These are phyloP conservation scores for Monosporascus ibericus DNA, from an alignment of 2,329 filamentous ascomycete genomes.

Conservation along the genomic window DNA sequence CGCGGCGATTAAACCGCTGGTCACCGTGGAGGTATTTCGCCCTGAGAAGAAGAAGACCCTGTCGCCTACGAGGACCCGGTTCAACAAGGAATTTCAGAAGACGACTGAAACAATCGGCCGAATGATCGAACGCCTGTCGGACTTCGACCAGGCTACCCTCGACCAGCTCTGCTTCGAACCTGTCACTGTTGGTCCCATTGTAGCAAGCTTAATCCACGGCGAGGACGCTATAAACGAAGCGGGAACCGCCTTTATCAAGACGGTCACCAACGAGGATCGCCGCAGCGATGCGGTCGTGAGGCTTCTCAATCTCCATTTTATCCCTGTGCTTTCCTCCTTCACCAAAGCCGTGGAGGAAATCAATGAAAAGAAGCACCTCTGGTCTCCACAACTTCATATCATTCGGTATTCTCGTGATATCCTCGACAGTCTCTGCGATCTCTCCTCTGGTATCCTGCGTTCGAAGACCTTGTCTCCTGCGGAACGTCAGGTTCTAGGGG, in stretches of 20 bases:
- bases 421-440: conserved; percentile 50
- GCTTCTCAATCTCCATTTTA: conserved; percentile 40
- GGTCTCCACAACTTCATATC: conserved; percentile 51
- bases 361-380: conserved; percentile 38
- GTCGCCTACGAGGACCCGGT: conserved; percentile 51
- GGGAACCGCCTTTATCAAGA: conserved; percentile 76
- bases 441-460: conserved; percentile 48
- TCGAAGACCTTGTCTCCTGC: conserved; percentile 49
- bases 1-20: conserved; percentile 61
- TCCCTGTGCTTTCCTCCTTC: conserved; percentile 37
- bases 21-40: conserved; percentile 69
- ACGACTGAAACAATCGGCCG: conserved; percentile 57
- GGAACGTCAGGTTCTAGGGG: conserved; percentile 61
- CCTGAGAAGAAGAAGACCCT: conserved; percentile 41
- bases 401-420: conserved; percentile 53
- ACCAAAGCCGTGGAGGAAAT: conserved; percentile 37
- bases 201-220: conserved; percentile 75
- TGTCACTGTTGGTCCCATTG: conserved; percentile 64
- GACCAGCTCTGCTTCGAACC: conserved; percentile 62
- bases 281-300: conserved; percentile 44
- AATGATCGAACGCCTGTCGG: conserved; percentile 72
- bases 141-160: conserved; percentile 66
- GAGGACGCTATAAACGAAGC: conserved; percentile 74
- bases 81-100: conserved; percentile 64
- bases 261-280: conserved; percentile 61